Percentiles rank a stretch among this genome's conserved stretches.
phyloP scores from a whole-genome alignment of 2,329 filamentous ascomycete species.

The Alternaria metachromatica region DNA sequence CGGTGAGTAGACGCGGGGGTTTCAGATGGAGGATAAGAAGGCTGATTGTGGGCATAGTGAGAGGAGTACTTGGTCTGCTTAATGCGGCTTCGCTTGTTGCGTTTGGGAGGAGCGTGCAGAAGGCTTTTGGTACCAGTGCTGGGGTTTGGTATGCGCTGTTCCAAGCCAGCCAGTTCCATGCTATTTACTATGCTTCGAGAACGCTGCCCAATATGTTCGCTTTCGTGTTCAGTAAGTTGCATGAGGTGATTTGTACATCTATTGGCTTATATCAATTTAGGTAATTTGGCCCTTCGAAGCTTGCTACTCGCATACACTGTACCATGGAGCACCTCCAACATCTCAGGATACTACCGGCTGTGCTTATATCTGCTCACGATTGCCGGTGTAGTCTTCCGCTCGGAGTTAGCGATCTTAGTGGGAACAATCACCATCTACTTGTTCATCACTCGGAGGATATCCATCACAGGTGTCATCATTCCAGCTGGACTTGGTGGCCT shows the following conservation, averaged over 20 bases:
- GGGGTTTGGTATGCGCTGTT: conserved; percentile 82
- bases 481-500: conserved; percentile 71
- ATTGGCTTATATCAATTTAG: conserved; percentile 48
- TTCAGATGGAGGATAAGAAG: background rate
- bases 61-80: conserved; percentile 76
- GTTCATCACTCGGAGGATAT: conserved; percentile 62
- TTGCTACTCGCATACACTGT: conserved; percentile 57
- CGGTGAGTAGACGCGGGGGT: conserved; percentile 48
- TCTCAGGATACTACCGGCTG: conserved; percentile 62
- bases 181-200: conserved; percentile 89
- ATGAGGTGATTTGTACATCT: too few species aligned
- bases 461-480: conserved; percentile 65
- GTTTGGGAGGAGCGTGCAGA: conserved; percentile 69
- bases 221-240: conserved; percentile 76
- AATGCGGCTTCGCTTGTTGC: conserved; percentile 74
- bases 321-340: conserved; percentile 43
- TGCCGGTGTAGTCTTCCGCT: conserved; percentile 84
- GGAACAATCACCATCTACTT: conserved; percentile 70
- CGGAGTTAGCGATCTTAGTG: conserved; percentile 85
- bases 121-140: conserved; percentile 70
- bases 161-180: conserved; percentile 86
- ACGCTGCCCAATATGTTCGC: conserved; percentile 97
- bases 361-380: conserved; percentile 79
- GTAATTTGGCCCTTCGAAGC: conserved; percentile 67
- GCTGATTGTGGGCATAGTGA: conserved; percentile 56